Evolutionary conservation across 345 rosid species (phyloP), one percentile per base, ranked within the genome.

Genomic region (Ceriops zippeliana): DNA sequence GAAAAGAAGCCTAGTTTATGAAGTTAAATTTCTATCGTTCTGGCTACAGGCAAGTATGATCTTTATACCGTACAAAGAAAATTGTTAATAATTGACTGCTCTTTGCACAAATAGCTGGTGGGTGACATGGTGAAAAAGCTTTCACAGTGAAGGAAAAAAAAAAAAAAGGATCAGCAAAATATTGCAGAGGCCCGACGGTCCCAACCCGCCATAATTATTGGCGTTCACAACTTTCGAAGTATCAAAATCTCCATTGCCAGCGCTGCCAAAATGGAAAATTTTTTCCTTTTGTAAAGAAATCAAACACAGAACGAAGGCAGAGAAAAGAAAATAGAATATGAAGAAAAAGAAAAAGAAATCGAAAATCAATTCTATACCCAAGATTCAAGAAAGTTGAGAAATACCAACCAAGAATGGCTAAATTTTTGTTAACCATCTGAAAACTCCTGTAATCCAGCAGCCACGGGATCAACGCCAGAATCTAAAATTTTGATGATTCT

Each of bases 241-340:
- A 75, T 90, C 98, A 73, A 91, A 70, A 77, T 95, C 99, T 49
- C 99, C 99, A 81, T 96, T 88, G 52, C 99, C 99, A 34, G 98
- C 86, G 61, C 99, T 95, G 81, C 26, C 61, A 75, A 62, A 73
- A 35, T 6, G 16, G 11, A 61, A 58, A 52, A 26, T 16, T 21
- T 5, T 16, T 19, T 15, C 10, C 17, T 32, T 38, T 22, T 5
- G 42, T 49, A 22, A 56, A 69, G 58, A 58, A 62, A 21, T 32
- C 7, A 21, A 31, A 24, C 26, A 56, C 22, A 21, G 17, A 34
- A 63, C 20, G 42, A 31, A 0, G 20, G 6, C n/a, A 0, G 17
- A 3, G n/a, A 8, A 13, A 46, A 19, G 1, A 49, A 26, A 58
- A 21, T 15, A 51, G 5, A 16, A 15, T 1, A 26, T 49, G 70